Evolutionary conservation across 257 asterid genomes (phyloP).

Genomic region (Solanum sparsipilum): DNA sequence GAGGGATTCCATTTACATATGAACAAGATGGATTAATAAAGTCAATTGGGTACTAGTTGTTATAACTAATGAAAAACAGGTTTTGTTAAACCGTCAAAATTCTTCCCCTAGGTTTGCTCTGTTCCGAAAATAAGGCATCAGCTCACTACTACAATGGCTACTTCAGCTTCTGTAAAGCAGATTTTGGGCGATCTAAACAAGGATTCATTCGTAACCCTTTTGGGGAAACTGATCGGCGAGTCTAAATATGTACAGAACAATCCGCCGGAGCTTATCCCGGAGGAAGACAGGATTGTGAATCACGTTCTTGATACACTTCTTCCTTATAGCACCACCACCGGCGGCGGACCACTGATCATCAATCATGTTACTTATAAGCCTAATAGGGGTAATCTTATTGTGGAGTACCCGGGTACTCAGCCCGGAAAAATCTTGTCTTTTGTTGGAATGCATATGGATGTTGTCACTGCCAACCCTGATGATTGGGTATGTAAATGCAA

Average conservation of each 20-base stretch:
- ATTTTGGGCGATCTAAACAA: conserved; percentile 60
- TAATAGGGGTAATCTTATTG: conserved; percentile 88
- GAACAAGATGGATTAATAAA: too few species aligned
- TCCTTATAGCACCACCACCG: conserved; percentile 63
- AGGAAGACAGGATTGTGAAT: conserved; percentile 80
- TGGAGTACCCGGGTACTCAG: conserved; percentile 89
- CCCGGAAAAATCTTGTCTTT: conserved; percentile 72
- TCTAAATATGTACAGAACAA: conserved; percentile 85
- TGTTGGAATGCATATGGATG: conserved; percentile 99
- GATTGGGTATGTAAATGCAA: conserved; percentile 54
- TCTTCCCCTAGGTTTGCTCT: background rate
- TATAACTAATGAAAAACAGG: background rate
- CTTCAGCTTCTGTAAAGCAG: conserved; percentile 23
- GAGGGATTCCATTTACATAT: background rate
- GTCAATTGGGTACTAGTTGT: background rate
- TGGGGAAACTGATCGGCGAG: conserved; percentile 76
- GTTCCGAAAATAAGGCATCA: background rate
- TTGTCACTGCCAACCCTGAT: conserved; percentile 81
- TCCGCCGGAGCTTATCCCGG: conserved; percentile 92
- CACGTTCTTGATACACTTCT: conserved; percentile 74
- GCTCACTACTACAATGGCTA: conserved; percentile 27
- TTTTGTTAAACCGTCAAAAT: background rate
- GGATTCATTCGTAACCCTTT: conserved; percentile 55
- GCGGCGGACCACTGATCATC: conserved; percentile 78
- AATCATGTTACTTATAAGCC: conserved; percentile 80